phyloP scores from a whole-genome alignment of 2,329 filamentous ascomycete species.

The Bipolaris zeicola region DNA sequence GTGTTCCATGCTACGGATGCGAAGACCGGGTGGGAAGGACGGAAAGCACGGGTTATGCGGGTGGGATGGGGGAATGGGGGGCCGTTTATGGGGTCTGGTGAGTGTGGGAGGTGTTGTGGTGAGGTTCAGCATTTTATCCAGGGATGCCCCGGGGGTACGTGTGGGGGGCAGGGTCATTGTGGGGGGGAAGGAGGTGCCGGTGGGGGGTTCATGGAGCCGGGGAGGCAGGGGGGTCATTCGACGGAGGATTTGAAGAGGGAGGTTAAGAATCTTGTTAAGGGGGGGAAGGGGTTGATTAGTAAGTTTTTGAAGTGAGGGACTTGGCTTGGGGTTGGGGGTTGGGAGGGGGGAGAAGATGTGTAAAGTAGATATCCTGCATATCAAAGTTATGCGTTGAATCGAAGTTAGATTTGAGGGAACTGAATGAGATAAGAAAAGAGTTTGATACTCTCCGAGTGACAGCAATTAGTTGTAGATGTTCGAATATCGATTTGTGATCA shows the following conservation, averaged over 20 bases:
- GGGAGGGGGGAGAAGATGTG: not conserved
- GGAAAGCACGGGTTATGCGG: constrained; percentile 53
- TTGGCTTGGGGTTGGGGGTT: not conserved
- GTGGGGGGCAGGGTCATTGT: constrained; percentile 32
- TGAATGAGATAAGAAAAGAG: no score
- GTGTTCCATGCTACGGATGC: constrained; percentile 56
- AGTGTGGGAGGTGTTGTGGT: constrained; percentile 45
- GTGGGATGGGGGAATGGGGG: constrained; percentile 47
- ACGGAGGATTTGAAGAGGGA: constrained; percentile 23
- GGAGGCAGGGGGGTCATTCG: constrained; percentile 19
- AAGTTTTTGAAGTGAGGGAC: constrained; percentile 33
- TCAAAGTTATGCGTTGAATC: no score
- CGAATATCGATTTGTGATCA: no score
- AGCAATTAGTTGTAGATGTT: no score
- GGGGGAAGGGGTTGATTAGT: constrained; percentile 31
- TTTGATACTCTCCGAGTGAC: no score
- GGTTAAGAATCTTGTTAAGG: constrained; percentile 29
- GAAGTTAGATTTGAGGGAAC: no score
- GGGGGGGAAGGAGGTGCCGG: constrained; percentile 26
- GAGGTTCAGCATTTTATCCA: constrained; percentile 41
- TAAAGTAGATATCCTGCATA: not conserved
- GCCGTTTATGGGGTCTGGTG: constrained; percentile 51
- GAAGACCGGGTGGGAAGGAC: constrained; percentile 53
- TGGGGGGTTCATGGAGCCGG: constrained; percentile 21
- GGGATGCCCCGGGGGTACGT: constrained; percentile 35